phyloP scores from a whole-genome alignment of 2,329 filamentous ascomycete species.

The Paecilomyces sp. region DNA sequence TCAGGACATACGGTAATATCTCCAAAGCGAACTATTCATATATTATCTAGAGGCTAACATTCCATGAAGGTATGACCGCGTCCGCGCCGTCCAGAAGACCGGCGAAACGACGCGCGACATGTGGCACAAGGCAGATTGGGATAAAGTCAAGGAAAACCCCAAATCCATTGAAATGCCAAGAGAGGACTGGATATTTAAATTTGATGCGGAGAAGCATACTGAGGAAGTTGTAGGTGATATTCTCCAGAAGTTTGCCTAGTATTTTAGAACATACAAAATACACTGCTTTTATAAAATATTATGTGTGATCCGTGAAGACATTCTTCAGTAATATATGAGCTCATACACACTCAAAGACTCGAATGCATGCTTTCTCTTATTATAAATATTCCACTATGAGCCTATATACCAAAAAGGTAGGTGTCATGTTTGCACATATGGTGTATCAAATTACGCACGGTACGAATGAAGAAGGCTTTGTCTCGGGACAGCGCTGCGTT shows the following conservation, averaged over 20 bases:
- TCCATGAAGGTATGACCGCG: constrained; percentile 36
- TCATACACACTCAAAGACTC: too few species aligned
- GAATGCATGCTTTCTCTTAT: too few species aligned
- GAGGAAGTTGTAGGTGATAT: constrained; percentile 31
- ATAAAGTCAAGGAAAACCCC: constrained; percentile 32
- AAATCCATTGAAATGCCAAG: constrained; percentile 41
- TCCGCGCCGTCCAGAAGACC: constrained; percentile 42
- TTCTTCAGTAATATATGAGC: too few species aligned
- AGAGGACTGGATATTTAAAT: constrained; percentile 44
- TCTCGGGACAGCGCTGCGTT: too few species aligned
- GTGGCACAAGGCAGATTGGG: constrained; percentile 48
- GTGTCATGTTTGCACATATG: too few species aligned
- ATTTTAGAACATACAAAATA: neutral
- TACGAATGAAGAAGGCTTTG: too few species aligned
- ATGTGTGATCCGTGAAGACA: too few species aligned
- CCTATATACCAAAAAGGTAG: too few species aligned
- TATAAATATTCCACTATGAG: too few species aligned
- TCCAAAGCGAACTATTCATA: too few species aligned
- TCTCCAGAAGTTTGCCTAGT: constrained; percentile 14
- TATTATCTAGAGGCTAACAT: neutral
- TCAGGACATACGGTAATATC: constrained; percentile 29
- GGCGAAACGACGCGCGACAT: constrained; percentile 42
- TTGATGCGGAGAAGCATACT: constrained; percentile 44
- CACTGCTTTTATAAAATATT: too few species aligned
- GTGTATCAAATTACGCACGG: too few species aligned